phyloP scores from a whole-genome alignment of 495 filamentous ascomycete genomes.

The Pyrenopolyporus hunteri region DNA sequence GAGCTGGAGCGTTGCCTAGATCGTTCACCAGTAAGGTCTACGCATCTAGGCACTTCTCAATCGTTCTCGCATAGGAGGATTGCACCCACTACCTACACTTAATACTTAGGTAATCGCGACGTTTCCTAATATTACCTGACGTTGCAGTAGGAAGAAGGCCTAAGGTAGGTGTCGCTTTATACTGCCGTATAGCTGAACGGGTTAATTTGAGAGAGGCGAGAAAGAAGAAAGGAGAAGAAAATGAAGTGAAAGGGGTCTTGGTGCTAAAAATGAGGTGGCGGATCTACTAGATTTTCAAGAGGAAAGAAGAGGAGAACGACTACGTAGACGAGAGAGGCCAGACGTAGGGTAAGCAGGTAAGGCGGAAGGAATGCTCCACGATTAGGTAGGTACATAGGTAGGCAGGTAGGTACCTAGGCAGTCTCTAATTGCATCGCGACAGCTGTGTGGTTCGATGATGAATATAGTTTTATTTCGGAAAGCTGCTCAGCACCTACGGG shows the following conservation, averaged over 20 bases:
- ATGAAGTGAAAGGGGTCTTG: not conserved
- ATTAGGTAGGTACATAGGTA: not conserved
- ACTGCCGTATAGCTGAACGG: not conserved
- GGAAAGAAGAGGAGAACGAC: no score
- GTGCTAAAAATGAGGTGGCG: no score
- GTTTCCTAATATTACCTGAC: constrained; percentile 15
- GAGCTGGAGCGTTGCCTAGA: constrained; percentile 23
- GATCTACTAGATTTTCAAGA: no score
- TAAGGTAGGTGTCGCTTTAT: no score
- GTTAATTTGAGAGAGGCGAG: not conserved
- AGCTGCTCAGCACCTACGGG: not conserved
- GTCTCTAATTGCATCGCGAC: not conserved
- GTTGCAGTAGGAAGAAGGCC: constrained; percentile 15
- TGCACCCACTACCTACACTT: constrained; percentile 7
- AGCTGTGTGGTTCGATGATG: not conserved
- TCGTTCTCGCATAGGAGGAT: constrained; percentile 9
- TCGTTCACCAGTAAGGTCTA: constrained; percentile 3
- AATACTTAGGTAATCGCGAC: constrained; percentile 19
- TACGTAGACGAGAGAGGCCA: no score
- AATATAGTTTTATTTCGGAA: constrained; percentile 6
- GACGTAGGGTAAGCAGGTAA: no score
- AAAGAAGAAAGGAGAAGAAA: constrained; percentile 1
- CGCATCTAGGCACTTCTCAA: not conserved
- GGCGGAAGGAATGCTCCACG: no score
- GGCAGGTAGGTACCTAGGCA: not conserved